These are phyloP conservation scores for Leishmania braziliensis DNA, from an alignment of 208 protist species.

Conservation along the genomic window DNA sequence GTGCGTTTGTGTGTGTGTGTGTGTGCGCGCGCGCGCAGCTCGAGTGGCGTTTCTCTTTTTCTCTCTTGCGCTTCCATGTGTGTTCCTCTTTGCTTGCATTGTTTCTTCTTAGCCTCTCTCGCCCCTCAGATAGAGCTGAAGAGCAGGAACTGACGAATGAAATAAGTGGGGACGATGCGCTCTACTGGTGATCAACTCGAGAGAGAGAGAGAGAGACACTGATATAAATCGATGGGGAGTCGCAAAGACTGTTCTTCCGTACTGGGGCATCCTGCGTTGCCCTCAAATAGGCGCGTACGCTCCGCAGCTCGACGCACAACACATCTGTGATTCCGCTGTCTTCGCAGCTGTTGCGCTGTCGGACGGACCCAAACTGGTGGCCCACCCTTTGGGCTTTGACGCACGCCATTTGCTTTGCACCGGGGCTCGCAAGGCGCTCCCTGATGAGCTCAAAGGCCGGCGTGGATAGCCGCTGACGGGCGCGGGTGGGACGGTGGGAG, in stretches of 20 bases:
- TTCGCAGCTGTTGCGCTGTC: not conserved
- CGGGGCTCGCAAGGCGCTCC: not conserved
- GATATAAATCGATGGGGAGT: no score
- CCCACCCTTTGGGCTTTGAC: no score
- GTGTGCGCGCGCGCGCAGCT: no score
- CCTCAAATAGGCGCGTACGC: not conserved
- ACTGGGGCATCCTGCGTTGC: not conserved
- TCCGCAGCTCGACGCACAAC: not conserved
- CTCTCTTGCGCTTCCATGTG: no score
- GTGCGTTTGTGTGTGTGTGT: no score
- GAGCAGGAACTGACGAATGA: not conserved
- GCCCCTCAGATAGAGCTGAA: not conserved
- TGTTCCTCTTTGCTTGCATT: no score
- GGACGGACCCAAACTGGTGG: not conserved
- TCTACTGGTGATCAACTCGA: not conserved
- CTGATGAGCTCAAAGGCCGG: not conserved
- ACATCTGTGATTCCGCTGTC: not conserved
- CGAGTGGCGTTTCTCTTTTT: no score
- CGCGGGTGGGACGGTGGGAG: not conserved
- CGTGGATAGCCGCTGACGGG: not conserved
- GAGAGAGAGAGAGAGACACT: not conserved
- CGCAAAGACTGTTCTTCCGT: not conserved
- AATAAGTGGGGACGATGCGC: not conserved
- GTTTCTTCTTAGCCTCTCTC: not conserved
- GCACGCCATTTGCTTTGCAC: not conserved